Percentiles rank a stretch among this genome's conserved stretches.
Conservation (phyloP, 139 green algal genomes). For the Asterochloris sp. region DNA sequence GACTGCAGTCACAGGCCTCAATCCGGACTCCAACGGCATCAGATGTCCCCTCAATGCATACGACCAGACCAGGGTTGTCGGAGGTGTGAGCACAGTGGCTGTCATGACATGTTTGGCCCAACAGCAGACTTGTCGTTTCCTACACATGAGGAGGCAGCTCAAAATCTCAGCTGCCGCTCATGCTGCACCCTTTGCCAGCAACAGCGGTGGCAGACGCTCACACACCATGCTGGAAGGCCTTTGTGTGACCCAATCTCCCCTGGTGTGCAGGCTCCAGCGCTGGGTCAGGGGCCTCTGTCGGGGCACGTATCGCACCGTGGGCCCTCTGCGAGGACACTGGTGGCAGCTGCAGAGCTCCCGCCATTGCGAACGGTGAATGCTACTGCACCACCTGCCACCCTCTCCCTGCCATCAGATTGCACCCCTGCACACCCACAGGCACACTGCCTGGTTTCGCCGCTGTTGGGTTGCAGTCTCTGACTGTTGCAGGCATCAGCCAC, state of each 20-base stretch:
- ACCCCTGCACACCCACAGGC: background rate
- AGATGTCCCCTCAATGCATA: slow-evolving; percentile 7
- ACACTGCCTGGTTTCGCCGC: background rate
- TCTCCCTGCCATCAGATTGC: too few species aligned
- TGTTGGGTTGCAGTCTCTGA: background rate
- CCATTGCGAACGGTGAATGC: slow-evolving; percentile 15
- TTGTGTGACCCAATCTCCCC: background rate
- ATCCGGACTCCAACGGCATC: background rate
- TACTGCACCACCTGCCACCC: too few species aligned
- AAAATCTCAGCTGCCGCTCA: background rate
- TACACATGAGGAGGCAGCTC: too few species aligned
- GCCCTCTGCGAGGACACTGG: slow-evolving; percentile 20
- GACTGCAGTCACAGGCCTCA: slow-evolving; percentile 3
- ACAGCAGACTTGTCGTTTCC: too few species aligned
- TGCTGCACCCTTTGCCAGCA: background rate
- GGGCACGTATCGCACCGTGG: slow-evolving; percentile 8
- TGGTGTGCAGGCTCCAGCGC: slow-evolving; percentile 12
- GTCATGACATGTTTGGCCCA: too few species aligned
- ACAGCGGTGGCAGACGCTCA: background rate
- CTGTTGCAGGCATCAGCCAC: background rate
- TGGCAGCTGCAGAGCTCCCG: slow-evolving; percentile 9
- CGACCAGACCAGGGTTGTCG: slow-evolving; percentile 6
- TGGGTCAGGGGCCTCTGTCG: slow-evolving; percentile 7
- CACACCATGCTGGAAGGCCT: background rate
- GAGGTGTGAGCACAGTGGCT: background rate